A percentile compares a stretch with the other conserved stretches of the same genome.
Evolutionary conservation across 75 land plant species (phyloP).

Genomic region (Adiantum capillusveneris): DNA sequence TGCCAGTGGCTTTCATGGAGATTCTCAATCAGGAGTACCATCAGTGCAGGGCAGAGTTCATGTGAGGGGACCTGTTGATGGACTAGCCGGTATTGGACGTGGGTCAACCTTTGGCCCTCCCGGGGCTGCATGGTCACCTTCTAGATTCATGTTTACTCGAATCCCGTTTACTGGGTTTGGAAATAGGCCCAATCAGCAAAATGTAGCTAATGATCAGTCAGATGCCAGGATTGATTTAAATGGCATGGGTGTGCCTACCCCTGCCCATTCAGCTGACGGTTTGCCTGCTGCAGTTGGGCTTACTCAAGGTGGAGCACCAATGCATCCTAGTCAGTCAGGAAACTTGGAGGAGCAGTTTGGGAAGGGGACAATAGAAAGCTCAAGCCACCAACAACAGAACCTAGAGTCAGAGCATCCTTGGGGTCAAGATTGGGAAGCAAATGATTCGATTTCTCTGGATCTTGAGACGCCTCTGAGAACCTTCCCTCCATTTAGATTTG

Average conservation of each 20-base stretch:
- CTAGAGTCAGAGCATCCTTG: constrained; percentile 42
- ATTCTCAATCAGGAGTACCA: constrained; percentile 31
- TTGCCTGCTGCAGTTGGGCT: constrained; percentile 72
- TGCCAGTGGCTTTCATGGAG: constrained; percentile 47
- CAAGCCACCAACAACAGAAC: constrained; percentile 34
- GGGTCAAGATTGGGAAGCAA: constrained; percentile 63
- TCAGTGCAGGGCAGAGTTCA: constrained; percentile 71
- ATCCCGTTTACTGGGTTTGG: constrained; percentile 70
- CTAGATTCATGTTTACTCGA: constrained; percentile 76
- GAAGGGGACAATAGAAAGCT: constrained; percentile 22
- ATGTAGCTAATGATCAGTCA: constrained; percentile 58
- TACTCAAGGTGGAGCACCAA: constrained; percentile 48
- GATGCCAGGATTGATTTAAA: constrained; percentile 56
- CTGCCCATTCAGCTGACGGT: constrained; percentile 61
- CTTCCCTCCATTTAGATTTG: constrained; percentile 96
- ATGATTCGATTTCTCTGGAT: constrained; percentile 67
- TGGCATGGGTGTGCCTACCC: constrained; percentile 52
- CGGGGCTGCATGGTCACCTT: constrained; percentile 67
- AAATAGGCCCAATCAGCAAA: constrained; percentile 55
- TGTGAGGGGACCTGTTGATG: constrained; percentile 74
- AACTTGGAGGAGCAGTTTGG: constrained; percentile 44
- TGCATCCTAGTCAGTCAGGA: constrained; percentile 39
- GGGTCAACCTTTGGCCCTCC: constrained; percentile 55
- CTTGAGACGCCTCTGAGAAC: constrained; percentile 75
- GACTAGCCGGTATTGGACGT: constrained; percentile 94